These are phyloP conservation scores for Melampsora larici-populina DNA, from an alignment of 1,284 basidiomycete genomes.

Conservation along the genomic window DNA sequence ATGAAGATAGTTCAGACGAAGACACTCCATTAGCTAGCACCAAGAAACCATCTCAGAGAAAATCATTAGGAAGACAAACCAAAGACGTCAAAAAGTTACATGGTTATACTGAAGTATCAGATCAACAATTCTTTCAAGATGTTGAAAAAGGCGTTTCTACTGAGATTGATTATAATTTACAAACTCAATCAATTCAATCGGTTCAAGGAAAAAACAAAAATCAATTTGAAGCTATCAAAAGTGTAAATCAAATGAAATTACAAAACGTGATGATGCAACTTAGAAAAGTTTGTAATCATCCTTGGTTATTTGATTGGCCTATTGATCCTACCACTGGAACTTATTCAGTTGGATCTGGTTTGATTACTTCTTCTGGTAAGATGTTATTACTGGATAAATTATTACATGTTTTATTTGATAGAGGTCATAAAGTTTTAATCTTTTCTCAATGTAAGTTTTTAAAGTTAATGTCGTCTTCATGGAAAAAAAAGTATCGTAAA, in stretches of 20 bases:
- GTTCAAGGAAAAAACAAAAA: not conserved
- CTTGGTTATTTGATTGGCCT: slow-evolving; percentile 88
- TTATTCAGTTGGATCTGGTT: slow-evolving; percentile 60
- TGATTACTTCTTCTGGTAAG: slow-evolving; percentile 85
- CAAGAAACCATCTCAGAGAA: not conserved
- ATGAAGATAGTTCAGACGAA: slow-evolving; percentile 9
- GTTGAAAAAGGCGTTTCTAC: slow-evolving; percentile 27
- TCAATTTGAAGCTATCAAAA: slow-evolving; percentile 61
- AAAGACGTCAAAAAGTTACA: slow-evolving; percentile 1
- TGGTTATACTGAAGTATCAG: slow-evolving; percentile 29
- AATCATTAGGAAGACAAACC: slow-evolving; percentile 4
- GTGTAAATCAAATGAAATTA: slow-evolving; percentile 83
- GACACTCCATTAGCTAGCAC: slow-evolving; percentile 10
- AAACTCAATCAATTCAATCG: not conserved
- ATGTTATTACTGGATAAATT: slow-evolving; percentile 92
- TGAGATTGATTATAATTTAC: slow-evolving; percentile 30
- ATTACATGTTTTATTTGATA: slow-evolving; percentile 74
- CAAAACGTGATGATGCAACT: slow-evolving; percentile 94
- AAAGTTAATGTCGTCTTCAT: too few relatives aligned
- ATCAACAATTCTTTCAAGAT: slow-evolving; percentile 36
- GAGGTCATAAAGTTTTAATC: slow-evolving; percentile 82
- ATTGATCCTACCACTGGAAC: slow-evolving; percentile 57
- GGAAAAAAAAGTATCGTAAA: not conserved
- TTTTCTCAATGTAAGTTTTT: slow-evolving; percentile 68
- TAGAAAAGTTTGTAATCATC: slow-evolving; percentile 82